A percentile compares a stretch with the other conserved stretches of the same genome.
Conservation (phyloP, 2,329 filamentous ascomycete genomes). For the Acrodontium crateriforme region DNA sequence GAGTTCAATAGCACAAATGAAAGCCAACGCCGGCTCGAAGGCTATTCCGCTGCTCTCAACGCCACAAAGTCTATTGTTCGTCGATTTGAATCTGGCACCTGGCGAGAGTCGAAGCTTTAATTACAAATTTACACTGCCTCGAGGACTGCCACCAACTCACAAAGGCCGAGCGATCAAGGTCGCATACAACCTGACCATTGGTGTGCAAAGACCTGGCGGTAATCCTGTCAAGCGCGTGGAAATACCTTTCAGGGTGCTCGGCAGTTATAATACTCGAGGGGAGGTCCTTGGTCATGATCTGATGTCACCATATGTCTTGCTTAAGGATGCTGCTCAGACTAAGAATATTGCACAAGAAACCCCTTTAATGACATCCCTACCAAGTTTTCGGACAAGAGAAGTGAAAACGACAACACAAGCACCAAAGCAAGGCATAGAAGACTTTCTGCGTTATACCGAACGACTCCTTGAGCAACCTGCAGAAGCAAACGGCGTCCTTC, state of each 20-base stretch:
- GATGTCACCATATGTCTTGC: conserved; percentile 82
- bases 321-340: conserved; percentile 63
- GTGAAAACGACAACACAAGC: conserved; percentile 27
- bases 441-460: conserved; percentile 66
- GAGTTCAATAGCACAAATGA: conserved; percentile 92
- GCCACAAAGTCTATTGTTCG: conserved; percentile 89
- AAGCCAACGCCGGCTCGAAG: conserved; percentile 70
- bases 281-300: conserved; percentile 86
- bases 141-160: conserved; percentile 80
- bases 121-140: conserved; percentile 74
- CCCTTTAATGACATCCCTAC: conserved; percentile 2
- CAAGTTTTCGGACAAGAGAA: conserved; percentile 9
- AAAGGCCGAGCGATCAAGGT: conserved; percentile 91
- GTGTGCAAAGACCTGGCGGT: conserved; percentile 75
- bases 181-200: conserved; percentile 77
- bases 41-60: conserved; percentile 86
- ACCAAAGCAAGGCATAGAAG: conserved; percentile 32
- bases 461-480: conserved; percentile 51
- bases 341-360: conserved; percentile 21
- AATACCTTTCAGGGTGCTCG: conserved; percentile 81
- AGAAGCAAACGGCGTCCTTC: conserved; percentile 43
- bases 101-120: conserved; percentile 81
- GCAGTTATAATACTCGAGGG: conserved; percentile 79
- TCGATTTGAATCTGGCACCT: conserved; percentile 74
- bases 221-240: conserved; percentile 79